Conservation (phyloP, 192 early-diverging fungal genomes). For the Coemansia sp. region DNA sequence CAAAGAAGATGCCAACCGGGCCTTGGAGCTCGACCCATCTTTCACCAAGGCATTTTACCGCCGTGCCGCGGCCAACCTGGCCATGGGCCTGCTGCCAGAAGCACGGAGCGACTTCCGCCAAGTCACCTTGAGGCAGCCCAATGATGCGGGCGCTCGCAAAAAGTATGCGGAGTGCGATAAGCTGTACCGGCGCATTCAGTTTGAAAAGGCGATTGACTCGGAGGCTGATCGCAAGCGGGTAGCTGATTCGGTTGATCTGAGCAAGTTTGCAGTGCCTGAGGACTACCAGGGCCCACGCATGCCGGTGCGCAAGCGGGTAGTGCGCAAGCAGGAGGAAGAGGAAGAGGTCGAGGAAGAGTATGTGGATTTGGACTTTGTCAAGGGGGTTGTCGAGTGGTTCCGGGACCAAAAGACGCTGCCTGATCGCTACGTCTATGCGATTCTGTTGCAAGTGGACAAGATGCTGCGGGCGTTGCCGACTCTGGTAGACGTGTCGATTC, state of each 20-base stretch:
- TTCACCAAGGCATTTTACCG: slow-evolving; percentile 96
- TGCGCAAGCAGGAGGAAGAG: slow-evolving; percentile 6
- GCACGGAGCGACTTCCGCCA: slow-evolving; percentile 71
- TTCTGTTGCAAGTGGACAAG: slow-evolving; percentile 73
- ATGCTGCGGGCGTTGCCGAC: slow-evolving; percentile 74
- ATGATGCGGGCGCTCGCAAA: slow-evolving; percentile 71
- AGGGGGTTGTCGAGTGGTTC: slow-evolving; percentile 73
- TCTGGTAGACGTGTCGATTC: slow-evolving; percentile 83
- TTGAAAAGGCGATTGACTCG: slow-evolving; percentile 88
- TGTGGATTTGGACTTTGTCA: slow-evolving; percentile 77
- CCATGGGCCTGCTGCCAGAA: slow-evolving; percentile 81
- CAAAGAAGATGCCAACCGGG: slow-evolving; percentile 76
- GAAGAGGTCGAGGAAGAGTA: slow-evolving; percentile 61
- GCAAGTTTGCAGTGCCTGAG: slow-evolving; percentile 59
- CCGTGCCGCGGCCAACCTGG: slow-evolving; percentile 84
- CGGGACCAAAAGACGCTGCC: slow-evolving; percentile 89
- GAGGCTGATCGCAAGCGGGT: slow-evolving; percentile 43
- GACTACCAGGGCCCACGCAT: slow-evolving; percentile 85
- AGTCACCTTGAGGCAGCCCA: slow-evolving; percentile 74
- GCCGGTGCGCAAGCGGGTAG: slow-evolving; percentile 31
- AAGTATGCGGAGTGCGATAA: slow-evolving; percentile 90
- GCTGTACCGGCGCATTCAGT: slow-evolving; percentile 78
- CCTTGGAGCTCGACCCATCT: slow-evolving; percentile 74
- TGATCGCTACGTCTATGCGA: slow-evolving; percentile 80
- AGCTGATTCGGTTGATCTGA: slow-evolving; percentile 53